These are phyloP conservation scores for Magnolia kwangsiensis DNA, from an alignment of 164 flowering plant genomes.

Conservation along the genomic window DNA sequence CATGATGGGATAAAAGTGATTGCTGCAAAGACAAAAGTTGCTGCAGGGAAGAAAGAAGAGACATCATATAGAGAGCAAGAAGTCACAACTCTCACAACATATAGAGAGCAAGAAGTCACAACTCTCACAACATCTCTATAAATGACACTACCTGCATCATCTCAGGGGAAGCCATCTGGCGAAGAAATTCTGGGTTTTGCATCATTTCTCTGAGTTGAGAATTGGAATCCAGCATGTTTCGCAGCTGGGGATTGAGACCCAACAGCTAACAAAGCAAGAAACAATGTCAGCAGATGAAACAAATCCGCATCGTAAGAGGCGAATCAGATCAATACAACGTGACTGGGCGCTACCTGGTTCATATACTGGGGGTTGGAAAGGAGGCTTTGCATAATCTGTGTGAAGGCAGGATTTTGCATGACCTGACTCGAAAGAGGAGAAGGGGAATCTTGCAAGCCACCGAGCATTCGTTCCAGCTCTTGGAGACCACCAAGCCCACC, in stretches of 20 bases:
- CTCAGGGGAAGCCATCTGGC: conserved; percentile 63
- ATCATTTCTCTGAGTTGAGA: conserved; percentile 68
- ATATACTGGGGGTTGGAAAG: conserved; percentile 62
- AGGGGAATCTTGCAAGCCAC: conserved; percentile 54
- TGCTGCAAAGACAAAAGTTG: conserved; percentile 56
- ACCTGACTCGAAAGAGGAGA: conserved; percentile 42
- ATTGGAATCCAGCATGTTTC: conserved; percentile 42
- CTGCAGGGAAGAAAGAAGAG: conserved; percentile 30
- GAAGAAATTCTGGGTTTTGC: conserved; percentile 71
- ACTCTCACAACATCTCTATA: not conserved
- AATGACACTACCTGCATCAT: conserved; percentile 46
- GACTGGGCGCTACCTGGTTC: conserved; percentile 40
- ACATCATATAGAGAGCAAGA: not conserved
- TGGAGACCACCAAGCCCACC: conserved; percentile 62
- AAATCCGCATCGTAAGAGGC: not conserved
- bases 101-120: not conserved
- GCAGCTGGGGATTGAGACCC: conserved; percentile 45
- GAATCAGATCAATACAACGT: not conserved
- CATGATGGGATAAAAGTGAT: conserved; percentile 41
- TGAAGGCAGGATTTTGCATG: conserved; percentile 84
- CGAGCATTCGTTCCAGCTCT: conserved; percentile 52
- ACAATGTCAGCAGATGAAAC: conserved; percentile 4
- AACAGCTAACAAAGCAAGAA: conserved; percentile 30
- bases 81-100: not conserved
- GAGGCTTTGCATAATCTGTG: conserved; percentile 81